Evolutionary conservation across 2,329 filamentous ascomycete genomes (phyloP).

Genomic region (Epichloe hybrida): DNA sequence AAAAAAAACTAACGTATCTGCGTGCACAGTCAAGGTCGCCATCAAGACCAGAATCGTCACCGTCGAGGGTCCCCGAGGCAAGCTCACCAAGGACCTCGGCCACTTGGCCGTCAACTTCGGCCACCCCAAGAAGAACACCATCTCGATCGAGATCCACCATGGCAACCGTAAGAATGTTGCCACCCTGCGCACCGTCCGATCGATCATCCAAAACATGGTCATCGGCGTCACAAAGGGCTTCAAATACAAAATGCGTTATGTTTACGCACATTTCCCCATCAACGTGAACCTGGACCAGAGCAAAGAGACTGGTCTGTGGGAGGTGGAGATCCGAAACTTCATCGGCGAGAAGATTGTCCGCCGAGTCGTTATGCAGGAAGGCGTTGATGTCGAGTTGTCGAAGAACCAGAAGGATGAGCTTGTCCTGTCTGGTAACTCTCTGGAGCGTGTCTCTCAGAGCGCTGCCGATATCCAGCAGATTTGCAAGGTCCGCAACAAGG

Average conservation of each 20-base stretch:
- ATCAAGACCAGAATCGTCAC: slow-evolving; percentile 96
- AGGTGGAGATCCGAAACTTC: slow-evolving; percentile 99
- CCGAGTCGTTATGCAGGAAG: slow-evolving; percentile 73
- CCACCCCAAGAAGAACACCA: slow-evolving; percentile 68
- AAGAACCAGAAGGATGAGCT: slow-evolving; percentile 97
- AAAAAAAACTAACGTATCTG: slow-evolving; percentile 14
- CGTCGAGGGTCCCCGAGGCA: slow-evolving; percentile 95
- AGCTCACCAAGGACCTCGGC: slow-evolving; percentile 91
- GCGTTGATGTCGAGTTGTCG: slow-evolving; percentile 83
- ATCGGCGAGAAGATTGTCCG: slow-evolving; percentile 99
- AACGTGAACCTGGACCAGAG: slow-evolving; percentile 99
- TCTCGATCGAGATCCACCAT: slow-evolving; percentile 98
- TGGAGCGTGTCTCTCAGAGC: slow-evolving; percentile 95
- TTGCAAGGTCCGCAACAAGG: slow-evolving; percentile 99
- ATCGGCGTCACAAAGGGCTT: slow-evolving; percentile 97
- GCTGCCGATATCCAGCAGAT: slow-evolving; percentile 99
- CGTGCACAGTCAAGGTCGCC: slow-evolving; percentile 72
- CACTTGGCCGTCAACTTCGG: slow-evolving; percentile 96
- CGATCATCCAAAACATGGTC: slow-evolving; percentile 97
- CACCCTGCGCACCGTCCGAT: slow-evolving; percentile 93
- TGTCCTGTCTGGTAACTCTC: slow-evolving; percentile 79
- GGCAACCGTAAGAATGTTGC: slow-evolving; percentile 95
- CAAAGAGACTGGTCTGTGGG: slow-evolving; percentile 70
- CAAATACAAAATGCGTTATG: slow-evolving; percentile 99
- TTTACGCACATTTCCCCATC: slow-evolving; percentile 99